A percentile compares a stretch with the other conserved stretches of the same genome.
phyloP scores from a whole-genome alignment of 805 yeast genomes.

The Jamesozyma rosinii region DNA sequence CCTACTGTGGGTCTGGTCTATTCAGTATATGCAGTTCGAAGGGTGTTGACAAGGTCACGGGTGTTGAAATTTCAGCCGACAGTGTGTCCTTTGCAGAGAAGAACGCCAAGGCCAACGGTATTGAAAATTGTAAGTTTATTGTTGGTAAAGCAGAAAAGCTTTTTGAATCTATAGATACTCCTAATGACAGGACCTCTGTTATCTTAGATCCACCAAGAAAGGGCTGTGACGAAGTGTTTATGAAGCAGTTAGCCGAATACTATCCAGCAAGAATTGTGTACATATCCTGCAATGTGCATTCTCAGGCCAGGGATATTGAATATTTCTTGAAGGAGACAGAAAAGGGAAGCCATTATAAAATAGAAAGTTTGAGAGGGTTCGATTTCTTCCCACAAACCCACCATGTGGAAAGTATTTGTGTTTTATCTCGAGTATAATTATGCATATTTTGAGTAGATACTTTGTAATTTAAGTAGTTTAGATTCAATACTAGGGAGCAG shows the following conservation, averaged over 20 bases:
- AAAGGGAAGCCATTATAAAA: constrained; percentile 51
- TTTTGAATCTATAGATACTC: constrained; percentile 69
- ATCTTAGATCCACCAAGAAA: constrained; percentile 96
- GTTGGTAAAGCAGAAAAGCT: constrained; percentile 90
- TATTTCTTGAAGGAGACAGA: constrained; percentile 63
- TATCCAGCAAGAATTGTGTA: constrained; percentile 84
- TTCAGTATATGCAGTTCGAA: constrained; percentile 80
- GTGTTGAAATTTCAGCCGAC: constrained; percentile 90
- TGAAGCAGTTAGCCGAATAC: constrained; percentile 76
- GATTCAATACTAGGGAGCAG: background rate
- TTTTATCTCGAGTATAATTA: constrained; percentile 34
- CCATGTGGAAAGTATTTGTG: constrained; percentile 84
- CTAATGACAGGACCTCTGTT: constrained; percentile 70
- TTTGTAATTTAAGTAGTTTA: background rate
- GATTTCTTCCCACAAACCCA: constrained; percentile 96
- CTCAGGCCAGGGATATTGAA: constrained; percentile 90
- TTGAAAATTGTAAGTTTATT: constrained; percentile 72
- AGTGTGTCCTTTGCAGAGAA: constrained; percentile 78
- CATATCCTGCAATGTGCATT: constrained; percentile 93
- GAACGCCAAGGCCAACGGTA: constrained; percentile 68
- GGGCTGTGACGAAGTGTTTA: constrained; percentile 85
- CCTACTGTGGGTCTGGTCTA: constrained; percentile 93
- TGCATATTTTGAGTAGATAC: background rate
- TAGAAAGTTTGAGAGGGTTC: constrained; percentile 85
- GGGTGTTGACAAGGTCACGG: constrained; percentile 76